Evolutionary conservation across 805 yeast genomes (phyloP), one percentile per base, ranked within the genome.

Genomic region (Lipomyces yamadae): DNA sequence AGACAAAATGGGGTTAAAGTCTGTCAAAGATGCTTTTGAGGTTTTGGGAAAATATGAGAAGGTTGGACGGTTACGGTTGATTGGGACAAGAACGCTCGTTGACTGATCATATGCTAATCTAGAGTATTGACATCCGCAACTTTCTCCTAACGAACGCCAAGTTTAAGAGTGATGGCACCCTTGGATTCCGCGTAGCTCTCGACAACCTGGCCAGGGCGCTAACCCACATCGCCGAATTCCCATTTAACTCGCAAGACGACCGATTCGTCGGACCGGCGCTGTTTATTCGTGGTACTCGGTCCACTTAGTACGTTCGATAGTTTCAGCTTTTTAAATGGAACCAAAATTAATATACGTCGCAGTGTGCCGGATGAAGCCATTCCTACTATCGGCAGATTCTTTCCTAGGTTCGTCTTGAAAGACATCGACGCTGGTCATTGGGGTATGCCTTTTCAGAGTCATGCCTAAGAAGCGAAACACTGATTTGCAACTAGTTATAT

Each of bases 371-470:
- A 93, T 76, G 97, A 92, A 67, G 85, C 84, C 34, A 76, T 92
- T 30, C 88, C 90, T 0, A 85, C 84, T 24, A 88, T 92, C 60
- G 96, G 93, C 1, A 78, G 80, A 64, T 90, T 85, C 74, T 94
- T 92, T 78, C 98, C 98, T 0, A 80, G 81, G 33, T 92, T 92
- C 74, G 90, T 86, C 67, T 78, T 90, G 13, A 81, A 84, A 56
- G 97, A 90, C 74, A 80, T 95, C 32, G 88, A 91, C 24, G 85
- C 93, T 0, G 97, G 97, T 1, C 99, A 94, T 77, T 94, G 98
- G 97, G 71, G 76, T 73, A 67, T 52, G 75, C 72, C 6, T 45
- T 33, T 54, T n/a, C 18, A 33, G 32, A 13, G 35, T 52, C 37
- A 18, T 3, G 24, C 33, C 24, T 37, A 62, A 58, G 8, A 15